A percentile compares a stretch with the other conserved stretches of the same genome.
These are phyloP conservation scores for Trifolium fragiferum DNA, from an alignment of 306 rosid species.

Conservation along the genomic window DNA sequence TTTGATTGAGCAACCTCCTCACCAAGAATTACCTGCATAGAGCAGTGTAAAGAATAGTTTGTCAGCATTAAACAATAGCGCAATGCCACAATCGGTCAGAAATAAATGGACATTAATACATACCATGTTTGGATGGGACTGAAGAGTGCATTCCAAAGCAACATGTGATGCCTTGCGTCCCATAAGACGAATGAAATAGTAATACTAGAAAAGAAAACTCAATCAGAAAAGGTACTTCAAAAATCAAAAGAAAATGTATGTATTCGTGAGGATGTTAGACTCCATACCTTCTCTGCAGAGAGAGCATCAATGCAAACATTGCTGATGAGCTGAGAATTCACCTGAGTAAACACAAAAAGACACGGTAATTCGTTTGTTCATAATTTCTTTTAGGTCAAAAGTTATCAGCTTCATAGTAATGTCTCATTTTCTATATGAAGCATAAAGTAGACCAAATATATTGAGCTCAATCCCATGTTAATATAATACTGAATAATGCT, in stretches of 20 bases:
- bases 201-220: constrained; percentile 64
- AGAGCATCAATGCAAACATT: constrained; percentile 97
- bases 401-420: too few species aligned
- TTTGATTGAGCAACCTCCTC: constrained; percentile 97
- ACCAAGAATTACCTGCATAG: constrained; percentile 87
- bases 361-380: constrained; percentile 20
- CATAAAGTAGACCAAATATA: constrained; percentile 5
- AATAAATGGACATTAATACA: constrained; percentile 39
- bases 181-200: constrained; percentile 96
- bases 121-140: constrained; percentile 97
- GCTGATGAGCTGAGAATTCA: constrained; percentile 98
- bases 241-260: neutral
- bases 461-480: constrained; percentile 10
- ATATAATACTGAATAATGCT: constrained; percentile 19
- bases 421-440: neutral
- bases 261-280: neutral
- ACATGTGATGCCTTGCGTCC: constrained; percentile 98
- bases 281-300: constrained; percentile 92
- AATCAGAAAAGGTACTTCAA: constrained; percentile 20
- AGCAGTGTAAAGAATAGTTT: constrained; percentile 9
- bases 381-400: constrained; percentile 28
- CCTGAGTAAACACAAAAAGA: constrained; percentile 56
- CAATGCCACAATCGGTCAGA: neutral
- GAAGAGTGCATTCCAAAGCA: constrained; percentile 97
- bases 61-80: constrained; percentile 12